Base-by-base conservation (phyloP, 805 yeast genomes). In the Zygosaccharomyces kombuchaensis region DNA sequence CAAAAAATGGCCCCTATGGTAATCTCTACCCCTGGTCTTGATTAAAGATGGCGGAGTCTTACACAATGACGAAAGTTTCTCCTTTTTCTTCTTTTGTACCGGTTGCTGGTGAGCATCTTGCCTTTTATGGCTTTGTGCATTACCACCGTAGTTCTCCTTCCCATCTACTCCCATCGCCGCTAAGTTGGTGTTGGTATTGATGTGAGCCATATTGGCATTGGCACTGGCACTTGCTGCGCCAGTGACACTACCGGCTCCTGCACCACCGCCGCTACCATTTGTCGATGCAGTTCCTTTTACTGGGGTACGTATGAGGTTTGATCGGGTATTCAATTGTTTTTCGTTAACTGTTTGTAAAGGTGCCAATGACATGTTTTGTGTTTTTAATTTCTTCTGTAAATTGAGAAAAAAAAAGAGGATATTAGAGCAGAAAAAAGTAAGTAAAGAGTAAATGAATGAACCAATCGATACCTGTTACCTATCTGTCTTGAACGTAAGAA, bases 31-130 rank as follows among this genome's bases (percentile, higher is more conserved):
- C 68, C 90, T 78, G 35, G 93, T 87, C 56, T 91, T 78, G 54
- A 93, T 95, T 53, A 90, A 76, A 13, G 96, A 84, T 29, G 99
- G 99, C 2, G 99, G 99, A 2, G 99, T 93, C 67, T 88, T 87
- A 68, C 99, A 93, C 43, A 93, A 74, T 0, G 96, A 80, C 2
- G 96, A 85, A 34, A 88, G 73, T 66, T 91, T 91, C 64, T 88
- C 96, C 67, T 85, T 89, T 72, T 84, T 84, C 76, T 84, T 87
- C 65, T 79, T 82, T 35, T 46, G 57, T 6, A 55, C 55, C 7
- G 69, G 67, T 47, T 67, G 66, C 27, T 23, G 43, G 5, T 39
- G 50, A n/a, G 57, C 52, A 31, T 59, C 56, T 25, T 52, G 58
- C 13, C 58, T 59, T 16, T 53, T 56, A 26, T 44, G 47, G 25